Evolutionary conservation across 2,329 filamentous ascomycete species (phyloP), one percentile per base, ranked within the genome.

Genomic region (Huntiella abstrusa): DNA sequence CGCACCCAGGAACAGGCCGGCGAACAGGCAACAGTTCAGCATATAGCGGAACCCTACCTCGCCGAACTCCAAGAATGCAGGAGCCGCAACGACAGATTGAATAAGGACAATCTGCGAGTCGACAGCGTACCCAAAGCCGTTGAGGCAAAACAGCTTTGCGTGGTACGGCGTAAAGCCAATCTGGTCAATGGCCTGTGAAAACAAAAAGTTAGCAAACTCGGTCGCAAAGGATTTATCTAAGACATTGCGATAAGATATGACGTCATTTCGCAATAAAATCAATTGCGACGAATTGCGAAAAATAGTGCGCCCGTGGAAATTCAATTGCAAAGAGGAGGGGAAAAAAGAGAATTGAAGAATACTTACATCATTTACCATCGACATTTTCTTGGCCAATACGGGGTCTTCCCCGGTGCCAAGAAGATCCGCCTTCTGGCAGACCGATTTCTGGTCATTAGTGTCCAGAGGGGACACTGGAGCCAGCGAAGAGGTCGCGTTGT

Each of bases 371-470:
- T 82, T 83, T 50, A 82, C 69, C 22, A 82, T 63, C 53, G 76
- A 69, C 75, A 81, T 82, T 58, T 82, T 81, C 37, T 69, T 69
- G 53, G 73, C 72, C 39, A 81, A 60, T 1, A 70, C 74, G 3
- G 73, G 71, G 55, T 81, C 76, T 22, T 72, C 60, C 53, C 22
- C 22, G 22, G 22, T 8, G 22, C 22, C 22, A 28, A 28, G 22
- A 8, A 28, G 7, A 28, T 28, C 22, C 22, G 22, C 22, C 22
- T 8, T 28, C 22, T 7, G 22, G 6, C 22, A 28, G 22, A 28
- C 2, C 5, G 22, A 28, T 28, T 28, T 7, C 22, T 6, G 7
- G 7, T 28, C 22, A 28, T 2, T 6, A 8, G 5, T 28, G 3
- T 28, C 22, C 17, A 4, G 17, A 2, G 22, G 22, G 5, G 22